Evolutionary conservation across 495 filamentous ascomycete species (phyloP).

Genomic region (Lophiostoma macrostomum): DNA sequence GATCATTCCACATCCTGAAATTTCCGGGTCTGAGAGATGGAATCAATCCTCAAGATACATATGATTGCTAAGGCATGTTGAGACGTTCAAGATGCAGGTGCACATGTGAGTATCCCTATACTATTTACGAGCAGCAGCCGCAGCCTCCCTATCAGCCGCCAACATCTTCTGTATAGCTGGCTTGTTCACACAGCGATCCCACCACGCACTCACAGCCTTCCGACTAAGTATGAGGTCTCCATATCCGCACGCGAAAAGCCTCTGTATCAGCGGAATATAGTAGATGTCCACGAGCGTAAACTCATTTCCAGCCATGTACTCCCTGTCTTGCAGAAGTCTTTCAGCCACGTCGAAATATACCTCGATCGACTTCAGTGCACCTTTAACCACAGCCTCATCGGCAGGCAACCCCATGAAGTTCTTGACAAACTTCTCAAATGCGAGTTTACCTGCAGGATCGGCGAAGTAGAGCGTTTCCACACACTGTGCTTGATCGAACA

Average conservation of each 20-base stretch:
- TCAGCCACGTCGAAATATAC: slow-evolving; percentile 46
- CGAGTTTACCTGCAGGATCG: slow-evolving; percentile 44
- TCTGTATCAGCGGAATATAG: slow-evolving; percentile 47
- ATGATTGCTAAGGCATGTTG: not conserved
- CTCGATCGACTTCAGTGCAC: slow-evolving; percentile 42
- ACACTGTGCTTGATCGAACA: slow-evolving; percentile 46
- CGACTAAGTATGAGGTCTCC: slow-evolving; percentile 44
- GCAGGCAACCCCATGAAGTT: slow-evolving; percentile 44
- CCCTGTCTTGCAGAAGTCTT: slow-evolving; percentile 40
- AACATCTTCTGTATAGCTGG: slow-evolving; percentile 18
- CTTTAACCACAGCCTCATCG: slow-evolving; percentile 42
- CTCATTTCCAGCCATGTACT: slow-evolving; percentile 46
- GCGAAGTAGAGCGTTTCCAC: slow-evolving; percentile 45
- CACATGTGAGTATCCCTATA: not conserved
- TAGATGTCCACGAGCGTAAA: slow-evolving; percentile 48
- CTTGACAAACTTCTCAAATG: slow-evolving; percentile 47
- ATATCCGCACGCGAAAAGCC: slow-evolving; percentile 45
- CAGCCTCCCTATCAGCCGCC: slow-evolving; percentile 19
- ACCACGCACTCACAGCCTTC: slow-evolving; percentile 39
- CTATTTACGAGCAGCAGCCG: slow-evolving; percentile 19
- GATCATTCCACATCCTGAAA: no score
- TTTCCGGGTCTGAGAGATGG: no score
- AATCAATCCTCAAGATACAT: no score
- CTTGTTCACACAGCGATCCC: slow-evolving; percentile 16
- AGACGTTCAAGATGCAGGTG: not conserved